Conservation (phyloP, 768 basidiomycete genomes). For the Amanita pseudoporphyria region DNA sequence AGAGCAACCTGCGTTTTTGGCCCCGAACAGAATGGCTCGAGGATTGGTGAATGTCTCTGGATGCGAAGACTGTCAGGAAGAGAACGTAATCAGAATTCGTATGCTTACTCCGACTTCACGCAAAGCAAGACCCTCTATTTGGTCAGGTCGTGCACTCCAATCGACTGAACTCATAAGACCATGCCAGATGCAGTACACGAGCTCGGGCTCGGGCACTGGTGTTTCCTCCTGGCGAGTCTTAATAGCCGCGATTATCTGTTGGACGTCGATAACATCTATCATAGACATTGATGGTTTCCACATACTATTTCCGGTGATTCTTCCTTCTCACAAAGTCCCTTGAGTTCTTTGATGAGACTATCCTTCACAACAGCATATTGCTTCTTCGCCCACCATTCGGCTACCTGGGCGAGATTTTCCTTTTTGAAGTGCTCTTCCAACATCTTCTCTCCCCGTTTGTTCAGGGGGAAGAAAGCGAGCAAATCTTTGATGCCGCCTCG, state of each 20-base stretch:
- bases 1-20: conserved; percentile 89
- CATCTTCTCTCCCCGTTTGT: conserved; percentile 62
- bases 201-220: conserved; percentile 77
- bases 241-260: conserved; percentile 69
- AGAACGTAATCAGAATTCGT: neutral
- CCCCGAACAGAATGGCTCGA: conserved; percentile 84
- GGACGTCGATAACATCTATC: conserved; percentile 9
- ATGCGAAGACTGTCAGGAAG: neutral
- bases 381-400: conserved; percentile 93
- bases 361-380: conserved; percentile 80
- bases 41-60: conserved; percentile 77
- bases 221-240: conserved; percentile 64
- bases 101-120: conserved; percentile 75
- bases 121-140: conserved; percentile 82
- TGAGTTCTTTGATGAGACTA: conserved; percentile 56
- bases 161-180: conserved; percentile 84
- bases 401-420: conserved; percentile 65
- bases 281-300: conserved; percentile 13
- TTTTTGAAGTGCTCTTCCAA: conserved; percentile 86
- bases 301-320: conserved; percentile 62
- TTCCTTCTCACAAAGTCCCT: conserved; percentile 59
- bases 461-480: conserved; percentile 77
- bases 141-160: conserved; percentile 84
- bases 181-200: conserved; percentile 87
- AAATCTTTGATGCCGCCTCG: conserved; percentile 82